Base-by-base conservation (phyloP, 2,329 filamentous ascomycete genomes). In the Diplodia corticola region DNA sequence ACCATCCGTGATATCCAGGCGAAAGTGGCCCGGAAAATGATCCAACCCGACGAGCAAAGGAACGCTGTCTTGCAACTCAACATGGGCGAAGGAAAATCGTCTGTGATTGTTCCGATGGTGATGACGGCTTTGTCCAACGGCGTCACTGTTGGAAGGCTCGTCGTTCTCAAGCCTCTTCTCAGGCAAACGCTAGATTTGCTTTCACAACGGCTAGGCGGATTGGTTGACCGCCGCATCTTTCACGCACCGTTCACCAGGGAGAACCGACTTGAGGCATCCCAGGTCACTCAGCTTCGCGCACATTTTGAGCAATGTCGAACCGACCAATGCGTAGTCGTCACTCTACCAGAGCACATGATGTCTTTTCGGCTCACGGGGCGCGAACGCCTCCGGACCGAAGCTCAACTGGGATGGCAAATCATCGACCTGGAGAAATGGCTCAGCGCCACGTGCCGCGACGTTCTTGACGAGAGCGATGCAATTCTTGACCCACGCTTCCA, bases 131-230 rank as follows among this genome's bases (percentile, higher is more conserved):
- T 90, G 0, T 85, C 86, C 0, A 78, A 90, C 54, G 77, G 79
- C 0, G 71, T 74, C 0, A 80, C 74, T 4, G 76, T 91, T 0
- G 83, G 85, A 0, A 78, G 88, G 2, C 81, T 91, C 0, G 74
- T 91, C 1, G 86, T 90, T 0, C 82, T 84, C 0, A 89, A 88
- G 67, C 82, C 89, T 0, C 82, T 90, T 40, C 82, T 85, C 0
- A 81, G 80, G 15, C 88, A 91, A 69, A 89, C 89, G 80, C 76
- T 81, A 1, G 81, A 88, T 24, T 81, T 86, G 63, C 77, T 91
- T 0, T 73, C 83, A 0, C 74, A 79, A 0, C 85, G 84, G 54
- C 75, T 91, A 0, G 84, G 86, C 0, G 84, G 87, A 0, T 70
- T 91, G 6, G 44, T 66, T 3, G 24, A 61, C 17, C 54, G 64